These are phyloP conservation scores for Pestalotiopsis sp. DNA, from an alignment of 2,329 filamentous ascomycete species.

Conservation along the genomic window DNA sequence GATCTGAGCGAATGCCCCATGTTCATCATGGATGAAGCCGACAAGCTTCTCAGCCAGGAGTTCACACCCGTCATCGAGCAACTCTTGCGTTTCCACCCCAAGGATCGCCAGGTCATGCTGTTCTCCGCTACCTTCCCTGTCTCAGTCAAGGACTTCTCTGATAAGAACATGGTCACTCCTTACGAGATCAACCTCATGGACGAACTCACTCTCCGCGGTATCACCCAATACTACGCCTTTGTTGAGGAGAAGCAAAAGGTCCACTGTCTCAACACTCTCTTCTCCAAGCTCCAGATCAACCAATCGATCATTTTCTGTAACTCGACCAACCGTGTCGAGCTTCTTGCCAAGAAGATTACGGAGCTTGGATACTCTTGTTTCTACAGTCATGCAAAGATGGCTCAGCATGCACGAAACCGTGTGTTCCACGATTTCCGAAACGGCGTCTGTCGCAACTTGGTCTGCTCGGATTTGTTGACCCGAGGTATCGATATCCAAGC, in stretches of 20 bases:
- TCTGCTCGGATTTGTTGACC: constrained; percentile 95
- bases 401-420: constrained; percentile 93
- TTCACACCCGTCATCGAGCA: constrained; percentile 98
- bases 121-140: constrained; percentile 98
- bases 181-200: constrained; percentile 99
- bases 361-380: constrained; percentile 99
- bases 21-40: constrained; percentile 99
- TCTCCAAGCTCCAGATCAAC: constrained; percentile 99
- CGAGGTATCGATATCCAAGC: constrained; percentile 99
- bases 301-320: constrained; percentile 99
- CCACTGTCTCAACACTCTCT: constrained; percentile 97
- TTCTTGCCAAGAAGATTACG: constrained; percentile 98
- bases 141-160: constrained; percentile 96
- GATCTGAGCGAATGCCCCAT: constrained; percentile 95
- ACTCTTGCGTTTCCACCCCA: constrained; percentile 91
- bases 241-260: constrained; percentile 99
- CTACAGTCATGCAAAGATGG: constrained; percentile 98
- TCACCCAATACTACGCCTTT: constrained; percentile 99
- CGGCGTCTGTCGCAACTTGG: constrained; percentile 94
- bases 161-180: constrained; percentile 95
- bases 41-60: constrained; percentile 94
- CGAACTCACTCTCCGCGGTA: constrained; percentile 94
- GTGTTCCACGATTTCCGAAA: constrained; percentile 99
- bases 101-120: constrained; percentile 98
- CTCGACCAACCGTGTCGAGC: constrained; percentile 96